A percentile compares a stretch with the other conserved stretches of the same genome.
These are phyloP conservation scores for Kazachstania taianensis DNA, from an alignment of 805 yeast genomes.

Conservation along the genomic window DNA sequence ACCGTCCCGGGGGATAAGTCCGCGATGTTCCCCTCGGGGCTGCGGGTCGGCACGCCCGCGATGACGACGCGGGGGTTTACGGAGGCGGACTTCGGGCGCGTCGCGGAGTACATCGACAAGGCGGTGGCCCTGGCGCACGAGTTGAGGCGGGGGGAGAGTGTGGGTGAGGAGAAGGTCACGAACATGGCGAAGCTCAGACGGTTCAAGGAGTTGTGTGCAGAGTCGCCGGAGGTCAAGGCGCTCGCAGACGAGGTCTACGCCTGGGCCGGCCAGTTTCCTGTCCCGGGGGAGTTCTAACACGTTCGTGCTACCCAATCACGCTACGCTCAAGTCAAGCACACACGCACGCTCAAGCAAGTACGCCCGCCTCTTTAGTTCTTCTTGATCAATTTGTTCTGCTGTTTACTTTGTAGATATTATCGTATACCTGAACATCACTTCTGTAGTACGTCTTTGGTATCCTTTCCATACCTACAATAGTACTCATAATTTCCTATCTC, in stretches of 20 bases:
- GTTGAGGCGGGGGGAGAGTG: slow-evolving; percentile 39
- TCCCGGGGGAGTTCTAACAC: slow-evolving; percentile 62
- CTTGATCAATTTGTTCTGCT: slow-evolving; percentile 2
- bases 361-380: neutral
- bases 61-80: slow-evolving; percentile 95
- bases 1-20: slow-evolving; percentile 94
- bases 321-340: neutral
- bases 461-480: too few relatives aligned
- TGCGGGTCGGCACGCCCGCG: slow-evolving; percentile 96
- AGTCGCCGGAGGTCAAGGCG: slow-evolving; percentile 47
- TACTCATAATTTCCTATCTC: too few relatives aligned
- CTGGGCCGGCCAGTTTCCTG: slow-evolving; percentile 73
- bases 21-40: slow-evolving; percentile 91
- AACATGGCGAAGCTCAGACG: slow-evolving; percentile 52
- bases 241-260: slow-evolving; percentile 56
- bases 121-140: slow-evolving; percentile 64
- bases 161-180: slow-evolving; percentile 42
- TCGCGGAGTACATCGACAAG: slow-evolving; percentile 67
- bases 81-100: slow-evolving; percentile 65
- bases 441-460: too few relatives aligned
- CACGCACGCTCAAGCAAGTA: neutral
- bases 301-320: too few relatives aligned
- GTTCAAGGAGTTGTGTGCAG: slow-evolving; percentile 63
- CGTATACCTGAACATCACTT: too few relatives aligned
- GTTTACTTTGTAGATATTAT: too few relatives aligned